Evolutionary conservation across 2,329 filamentous ascomycete species (phyloP).

Genomic region (Sporothrix dimorphospora): DNA sequence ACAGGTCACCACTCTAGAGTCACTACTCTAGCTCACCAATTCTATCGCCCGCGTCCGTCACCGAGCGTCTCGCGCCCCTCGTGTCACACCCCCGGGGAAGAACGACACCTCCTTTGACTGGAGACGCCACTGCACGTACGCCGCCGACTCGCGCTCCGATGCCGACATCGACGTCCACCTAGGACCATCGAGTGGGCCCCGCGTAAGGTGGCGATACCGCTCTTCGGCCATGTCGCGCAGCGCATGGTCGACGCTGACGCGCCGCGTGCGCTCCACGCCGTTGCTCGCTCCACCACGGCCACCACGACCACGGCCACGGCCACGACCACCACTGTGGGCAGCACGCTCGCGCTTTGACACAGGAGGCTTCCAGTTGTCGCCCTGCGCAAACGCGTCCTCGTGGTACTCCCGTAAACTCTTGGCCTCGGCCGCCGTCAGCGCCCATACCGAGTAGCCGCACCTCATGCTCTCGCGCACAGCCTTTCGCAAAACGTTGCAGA

Average conservation of each 20-base stretch:
- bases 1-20: neutral
- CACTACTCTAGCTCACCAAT: neutral
- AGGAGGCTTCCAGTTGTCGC: neutral
- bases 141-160: neutral
- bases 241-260: neutral
- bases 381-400: neutral
- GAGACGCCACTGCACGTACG: slow-evolving; percentile 6
- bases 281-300: too few species aligned
- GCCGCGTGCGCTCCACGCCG: neutral
- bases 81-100: neutral
- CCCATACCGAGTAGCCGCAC: slow-evolving; percentile 40
- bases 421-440: neutral
- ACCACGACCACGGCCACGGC: neutral
- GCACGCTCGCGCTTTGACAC: neutral
- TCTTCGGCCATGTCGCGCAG: neutral
- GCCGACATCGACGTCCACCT: neutral
- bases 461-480: slow-evolving; percentile 42
- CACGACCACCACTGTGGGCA: too few species aligned
- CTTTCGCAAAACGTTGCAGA: slow-evolving; percentile 42
- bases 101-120: neutral
- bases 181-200: neutral
- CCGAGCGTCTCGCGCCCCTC: neutral
- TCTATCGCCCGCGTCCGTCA: neutral
- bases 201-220: neutral
- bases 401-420: slow-evolving; percentile 7